These are phyloP conservation scores for Hyaloscypha finlandica DNA, from an alignment of 495 filamentous ascomycete species.

Conservation along the genomic window DNA sequence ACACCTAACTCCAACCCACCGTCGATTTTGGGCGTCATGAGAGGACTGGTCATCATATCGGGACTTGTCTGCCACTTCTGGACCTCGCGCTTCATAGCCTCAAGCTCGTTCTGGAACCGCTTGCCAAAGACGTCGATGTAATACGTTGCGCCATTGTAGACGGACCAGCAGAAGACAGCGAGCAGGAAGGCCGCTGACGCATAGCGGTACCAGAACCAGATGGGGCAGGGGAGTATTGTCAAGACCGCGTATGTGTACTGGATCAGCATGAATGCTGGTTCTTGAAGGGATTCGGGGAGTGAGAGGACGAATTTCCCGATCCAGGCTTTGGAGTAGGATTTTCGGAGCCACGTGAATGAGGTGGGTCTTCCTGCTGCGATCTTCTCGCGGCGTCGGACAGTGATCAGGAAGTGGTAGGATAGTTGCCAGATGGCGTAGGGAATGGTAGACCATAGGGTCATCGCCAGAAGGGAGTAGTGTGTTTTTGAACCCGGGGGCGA, in stretches of 20 bases:
- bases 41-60: slow-evolving; percentile 44
- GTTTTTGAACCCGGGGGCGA: slow-evolving; percentile 67
- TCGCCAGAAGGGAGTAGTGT: slow-evolving; percentile 77
- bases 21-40: slow-evolving; percentile 40
- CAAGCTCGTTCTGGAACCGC: slow-evolving; percentile 94
- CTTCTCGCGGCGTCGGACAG: slow-evolving; percentile 86
- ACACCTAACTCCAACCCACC: slow-evolving; percentile 25
- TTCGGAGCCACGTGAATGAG: slow-evolving; percentile 95
- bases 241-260: slow-evolving; percentile 88
- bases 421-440: slow-evolving; percentile 94
- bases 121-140: slow-evolving; percentile 98
- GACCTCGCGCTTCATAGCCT: slow-evolving; percentile 85
- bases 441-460: slow-evolving; percentile 92
- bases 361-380: slow-evolving; percentile 95
- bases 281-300: slow-evolving; percentile 75
- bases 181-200: slow-evolving; percentile 75
- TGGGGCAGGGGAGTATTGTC: slow-evolving; percentile 90
- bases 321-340: slow-evolving; percentile 82
- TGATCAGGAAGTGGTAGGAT: slow-evolving; percentile 89
- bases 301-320: slow-evolving; percentile 83
- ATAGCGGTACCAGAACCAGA: slow-evolving; percentile 94
- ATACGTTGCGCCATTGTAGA: slow-evolving; percentile 94
- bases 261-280: slow-evolving; percentile 92
- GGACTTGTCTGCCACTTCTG: slow-evolving; percentile 77
- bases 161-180: slow-evolving; percentile 82